phyloP scores from a whole-genome alignment of 495 filamentous ascomycete genomes.

The Penicillium manginii region DNA sequence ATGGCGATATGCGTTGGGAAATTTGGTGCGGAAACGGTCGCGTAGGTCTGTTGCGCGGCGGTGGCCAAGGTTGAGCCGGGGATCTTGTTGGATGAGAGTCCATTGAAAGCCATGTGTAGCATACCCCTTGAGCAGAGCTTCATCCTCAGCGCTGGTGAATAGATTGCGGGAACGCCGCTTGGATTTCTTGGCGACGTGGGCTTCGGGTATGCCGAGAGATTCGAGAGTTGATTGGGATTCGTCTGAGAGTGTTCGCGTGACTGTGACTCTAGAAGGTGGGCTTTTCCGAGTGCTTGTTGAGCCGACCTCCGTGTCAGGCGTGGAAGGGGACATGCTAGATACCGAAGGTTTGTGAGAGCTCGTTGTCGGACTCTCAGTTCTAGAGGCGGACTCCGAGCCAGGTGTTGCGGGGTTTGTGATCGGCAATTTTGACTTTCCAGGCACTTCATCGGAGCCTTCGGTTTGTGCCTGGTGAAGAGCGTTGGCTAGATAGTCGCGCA shows the following conservation, averaged over 20 bases:
- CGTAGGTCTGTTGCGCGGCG: conserved; percentile 79
- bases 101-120: conserved; percentile 76
- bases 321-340: conserved; percentile 27
- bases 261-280: conserved; percentile 18
- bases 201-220: conserved; percentile 43
- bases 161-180: conserved; percentile 53
- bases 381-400: conserved; percentile 19
- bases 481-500: conserved; percentile 44
- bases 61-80: conserved; percentile 63
- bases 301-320: conserved; percentile 19
- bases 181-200: conserved; percentile 39
- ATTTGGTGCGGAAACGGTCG: conserved; percentile 81
- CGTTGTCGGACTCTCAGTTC: conserved; percentile 13
- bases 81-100: conserved; percentile 78
- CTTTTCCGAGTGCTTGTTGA: not conserved
- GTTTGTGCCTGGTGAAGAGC: conserved; percentile 40
- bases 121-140: conserved; percentile 75
- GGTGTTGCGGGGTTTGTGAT: conserved; percentile 13
- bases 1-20: conserved; percentile 71
- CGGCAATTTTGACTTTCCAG: conserved; percentile 33
- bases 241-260: conserved; percentile 24
- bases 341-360: conserved; percentile 22
- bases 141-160: conserved; percentile 78
- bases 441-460: conserved; percentile 25
- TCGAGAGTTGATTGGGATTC: conserved; percentile 37